phyloP scores from a whole-genome alignment of 352 stramenopile species.

The Thraustotheca clavata region DNA sequence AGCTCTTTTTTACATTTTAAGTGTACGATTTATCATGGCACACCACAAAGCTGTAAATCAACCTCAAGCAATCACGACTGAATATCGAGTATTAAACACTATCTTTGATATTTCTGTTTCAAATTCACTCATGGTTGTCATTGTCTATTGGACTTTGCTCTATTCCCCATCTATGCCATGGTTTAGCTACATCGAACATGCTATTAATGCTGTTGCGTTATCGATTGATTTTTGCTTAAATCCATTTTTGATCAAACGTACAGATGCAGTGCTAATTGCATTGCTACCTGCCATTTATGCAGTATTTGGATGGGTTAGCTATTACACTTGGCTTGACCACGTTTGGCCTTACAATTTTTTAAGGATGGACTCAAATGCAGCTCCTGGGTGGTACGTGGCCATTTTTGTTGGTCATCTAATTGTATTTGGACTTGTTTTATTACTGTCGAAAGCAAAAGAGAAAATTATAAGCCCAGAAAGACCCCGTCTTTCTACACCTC shows the following conservation, averaged over 20 bases:
- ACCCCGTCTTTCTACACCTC: no score
- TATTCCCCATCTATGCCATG: constrained; percentile 2
- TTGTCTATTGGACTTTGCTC: constrained; percentile 10
- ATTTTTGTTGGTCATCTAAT: constrained; percentile 5
- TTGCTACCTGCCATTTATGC: constrained; percentile 6
- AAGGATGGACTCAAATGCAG: background rate
- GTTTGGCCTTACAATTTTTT: constrained; percentile 17
- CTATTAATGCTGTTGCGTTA: constrained; percentile 3
- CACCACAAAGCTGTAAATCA: background rate
- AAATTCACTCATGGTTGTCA: background rate
- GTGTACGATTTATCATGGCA: background rate
- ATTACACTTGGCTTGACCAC: background rate
- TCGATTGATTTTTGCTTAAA: constrained; percentile 12
- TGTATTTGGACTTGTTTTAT: constrained; percentile 7
- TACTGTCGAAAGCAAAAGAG: background rate
- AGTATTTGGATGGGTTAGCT: constrained; percentile 12
- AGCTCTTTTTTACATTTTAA: constrained; percentile 1
- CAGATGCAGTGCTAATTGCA: background rate
- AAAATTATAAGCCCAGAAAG: no score
- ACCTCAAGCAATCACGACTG: background rate
- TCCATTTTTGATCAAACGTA: background rate
- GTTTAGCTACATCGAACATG: constrained; percentile 6
- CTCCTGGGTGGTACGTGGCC: constrained; percentile 10
- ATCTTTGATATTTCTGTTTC: constrained; percentile 10
- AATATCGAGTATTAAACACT: background rate